A percentile compares a stretch with the other conserved stretches of the same genome.
Conservation (phyloP, 1,139 yeast genomes). For the Candida buenavistaensis region DNA sequence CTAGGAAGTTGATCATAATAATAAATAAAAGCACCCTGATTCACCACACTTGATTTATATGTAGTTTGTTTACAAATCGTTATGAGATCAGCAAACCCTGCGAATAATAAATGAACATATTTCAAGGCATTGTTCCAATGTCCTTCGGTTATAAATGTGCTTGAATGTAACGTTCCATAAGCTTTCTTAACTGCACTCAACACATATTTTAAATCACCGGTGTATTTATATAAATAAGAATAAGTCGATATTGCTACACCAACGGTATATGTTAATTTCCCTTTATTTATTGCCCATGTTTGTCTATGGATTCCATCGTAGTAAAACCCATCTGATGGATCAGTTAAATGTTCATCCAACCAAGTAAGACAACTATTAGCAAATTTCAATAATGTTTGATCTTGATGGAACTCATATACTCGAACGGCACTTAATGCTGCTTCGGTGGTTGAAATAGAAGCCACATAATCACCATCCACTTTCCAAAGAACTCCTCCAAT, state of each 20-base stretch:
- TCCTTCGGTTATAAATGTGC: slow-evolving; percentile 23
- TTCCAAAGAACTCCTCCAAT: slow-evolving; percentile 35
- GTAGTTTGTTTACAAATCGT: slow-evolving; percentile 12
- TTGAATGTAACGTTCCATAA: slow-evolving; percentile 20
- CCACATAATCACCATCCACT: slow-evolving; percentile 23
- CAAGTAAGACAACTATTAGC: slow-evolving; percentile 25
- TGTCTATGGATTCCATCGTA: slow-evolving; percentile 24
- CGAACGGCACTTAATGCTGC: slow-evolving; percentile 34
- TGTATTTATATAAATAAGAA: slow-evolving; percentile 23
- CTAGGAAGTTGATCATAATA: slow-evolving; percentile 20
- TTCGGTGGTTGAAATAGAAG: slow-evolving; percentile 37
- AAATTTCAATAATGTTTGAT: slow-evolving; percentile 20
- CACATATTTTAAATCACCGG: slow-evolving; percentile 18
- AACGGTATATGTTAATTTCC: slow-evolving; percentile 38
- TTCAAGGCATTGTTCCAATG: slow-evolving; percentile 28
- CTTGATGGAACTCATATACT: slow-evolving; percentile 21
- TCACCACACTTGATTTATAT: slow-evolving; percentile 19
- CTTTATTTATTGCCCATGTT: slow-evolving; percentile 20
- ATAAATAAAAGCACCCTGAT: slow-evolving; percentile 24
- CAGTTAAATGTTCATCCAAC: slow-evolving; percentile 23
- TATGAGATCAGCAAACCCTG: slow-evolving; percentile 25
- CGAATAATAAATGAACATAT: slow-evolving; percentile 26
- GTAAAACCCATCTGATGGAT: slow-evolving; percentile 24
- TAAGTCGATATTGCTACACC: slow-evolving; percentile 36
- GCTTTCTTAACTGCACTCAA: slow-evolving; percentile 10